These are phyloP conservation scores for Fomitopsis pinicola DNA, from an alignment of 1,284 basidiomycete species.

Conservation along the genomic window DNA sequence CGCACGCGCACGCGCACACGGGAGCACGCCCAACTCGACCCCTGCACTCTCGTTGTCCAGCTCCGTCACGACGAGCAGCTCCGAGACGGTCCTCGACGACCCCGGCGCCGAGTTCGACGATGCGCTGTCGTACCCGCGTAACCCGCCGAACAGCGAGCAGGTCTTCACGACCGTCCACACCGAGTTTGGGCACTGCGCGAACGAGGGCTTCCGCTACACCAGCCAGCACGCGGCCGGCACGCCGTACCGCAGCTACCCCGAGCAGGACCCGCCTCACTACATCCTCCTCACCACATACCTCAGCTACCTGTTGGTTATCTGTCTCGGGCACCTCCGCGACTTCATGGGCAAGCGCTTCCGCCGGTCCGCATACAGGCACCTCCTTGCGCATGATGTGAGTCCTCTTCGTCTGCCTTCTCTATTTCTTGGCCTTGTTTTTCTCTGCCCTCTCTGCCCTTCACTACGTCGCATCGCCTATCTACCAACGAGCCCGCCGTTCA, in stretches of 20 bases:
- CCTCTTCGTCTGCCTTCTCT: neutral
- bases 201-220: slow-evolving; percentile 64
- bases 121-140: slow-evolving; percentile 51
- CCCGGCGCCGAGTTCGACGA: slow-evolving; percentile 41
- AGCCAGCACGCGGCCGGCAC: slow-evolving; percentile 57
- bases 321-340: slow-evolving; percentile 90
- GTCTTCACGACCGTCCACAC: slow-evolving; percentile 74
- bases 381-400: slow-evolving; percentile 79
- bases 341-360: slow-evolving; percentile 89
- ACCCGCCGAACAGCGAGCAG: slow-evolving; percentile 72
- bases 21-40: slow-evolving; percentile 46
- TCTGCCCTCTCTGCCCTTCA: no score
- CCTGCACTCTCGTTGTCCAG: slow-evolving; percentile 70
- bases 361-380: slow-evolving; percentile 71
- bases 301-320: slow-evolving; percentile 85
- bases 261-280: slow-evolving; percentile 86
- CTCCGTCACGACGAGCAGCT: slow-evolving; percentile 57
- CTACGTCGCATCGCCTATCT: no score
- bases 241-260: slow-evolving; percentile 47
- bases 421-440: neutral
- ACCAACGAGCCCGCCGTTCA: no score
- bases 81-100: slow-evolving; percentile 59
- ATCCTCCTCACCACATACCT: slow-evolving; percentile 91
- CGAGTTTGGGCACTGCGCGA: slow-evolving; percentile 83
- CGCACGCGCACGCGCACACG: slow-evolving; percentile 45